Evolutionary conservation across 2,329 filamentous ascomycete species (phyloP), one percentile per base, ranked within the genome.

Genomic region (Cercospora zeae-maydis): DNA sequence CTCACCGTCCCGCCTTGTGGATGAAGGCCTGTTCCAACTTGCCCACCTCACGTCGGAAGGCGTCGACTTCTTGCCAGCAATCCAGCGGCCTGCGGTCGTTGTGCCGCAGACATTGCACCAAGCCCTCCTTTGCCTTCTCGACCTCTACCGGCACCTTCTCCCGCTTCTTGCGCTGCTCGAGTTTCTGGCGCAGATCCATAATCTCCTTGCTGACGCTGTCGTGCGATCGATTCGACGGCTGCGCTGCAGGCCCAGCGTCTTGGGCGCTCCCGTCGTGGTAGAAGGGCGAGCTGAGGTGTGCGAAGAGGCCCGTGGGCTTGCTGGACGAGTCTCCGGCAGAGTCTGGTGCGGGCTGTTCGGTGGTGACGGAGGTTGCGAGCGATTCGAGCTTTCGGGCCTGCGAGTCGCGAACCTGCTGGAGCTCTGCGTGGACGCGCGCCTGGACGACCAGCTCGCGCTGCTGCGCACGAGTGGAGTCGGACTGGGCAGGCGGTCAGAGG

Each of bases 61-160:
- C 83, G 80, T 96, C 89, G 24, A 97, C 92, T 84, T 97, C 92
- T 78, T 88, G 84, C 90, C 91, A 97, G 84, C 93, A 98, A 81
- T 97, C 91, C 75, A 97, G 81, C 75, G 93, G 93, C 76, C 92
- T 85, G 67, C 92, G 84, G 78, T 97, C 93, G 77, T 97, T 88
- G 73, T 88, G 83, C 66, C 90, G 83, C 81, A 98, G 81, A 76
- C 93, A 98, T 71, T 85, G 84, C 66, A 95, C 86, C 61, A 97
- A 87, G 63, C 88, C 86, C 69, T 85, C 82, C 77, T 92, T 89
- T 19, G 92, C 91, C 75, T 82, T 84, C 78, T 91, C 87, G 54
- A 96, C 86, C 56, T 80, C 80, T 66, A 88, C 86, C 69, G 92
- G 91, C 68, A 92, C 75, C 68, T 88, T 81, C 61, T 83, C 80